These are phyloP conservation scores for Nematodospora anomalae DNA, from an alignment of 1,139 yeast genomes.

Conservation along the genomic window DNA sequence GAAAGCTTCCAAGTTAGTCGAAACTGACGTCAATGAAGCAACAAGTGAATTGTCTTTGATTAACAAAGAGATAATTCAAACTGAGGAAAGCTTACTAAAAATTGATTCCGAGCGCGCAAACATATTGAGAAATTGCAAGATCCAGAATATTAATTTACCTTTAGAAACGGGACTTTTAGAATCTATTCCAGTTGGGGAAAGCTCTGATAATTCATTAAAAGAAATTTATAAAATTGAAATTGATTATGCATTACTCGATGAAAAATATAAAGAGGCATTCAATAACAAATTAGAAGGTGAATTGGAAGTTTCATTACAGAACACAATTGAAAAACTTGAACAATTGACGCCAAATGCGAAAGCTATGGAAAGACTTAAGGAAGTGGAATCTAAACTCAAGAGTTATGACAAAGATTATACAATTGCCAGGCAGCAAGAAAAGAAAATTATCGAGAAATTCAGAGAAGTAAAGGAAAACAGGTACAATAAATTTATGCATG, in stretches of 20 bases:
- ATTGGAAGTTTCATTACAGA: constrained; percentile 37
- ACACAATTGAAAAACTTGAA: constrained; percentile 49
- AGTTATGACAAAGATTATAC: constrained; percentile 68
- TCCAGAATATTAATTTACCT: constrained; percentile 70
- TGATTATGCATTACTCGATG: constrained; percentile 55
- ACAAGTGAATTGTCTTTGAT: constrained; percentile 29
- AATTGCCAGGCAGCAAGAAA: constrained; percentile 61
- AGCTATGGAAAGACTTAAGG: constrained; percentile 74
- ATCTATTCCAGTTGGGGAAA: constrained; percentile 47
- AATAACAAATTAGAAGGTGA: constrained; percentile 47
- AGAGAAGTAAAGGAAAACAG: constrained; percentile 61
- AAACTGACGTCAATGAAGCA: constrained; percentile 34
- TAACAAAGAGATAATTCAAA: constrained; percentile 34
- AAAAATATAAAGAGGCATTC: constrained; percentile 41
- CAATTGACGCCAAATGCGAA: constrained; percentile 75
- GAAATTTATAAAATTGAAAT: constrained; percentile 51
- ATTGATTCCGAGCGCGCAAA: constrained; percentile 59
- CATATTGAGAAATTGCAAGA: constrained; percentile 69
- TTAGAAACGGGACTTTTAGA: constrained; percentile 57
- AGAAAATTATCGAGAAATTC: constrained; percentile 55
- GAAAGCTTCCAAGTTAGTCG: constrained; percentile 28
- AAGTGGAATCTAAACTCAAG: constrained; percentile 61
- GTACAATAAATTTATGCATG: constrained; percentile 60
- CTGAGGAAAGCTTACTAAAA: constrained; percentile 58
- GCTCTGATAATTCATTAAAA: constrained; percentile 36